Base-by-base conservation (phyloP, 106 monocot genomes). In the Dendrobium huoshanense region DNA sequence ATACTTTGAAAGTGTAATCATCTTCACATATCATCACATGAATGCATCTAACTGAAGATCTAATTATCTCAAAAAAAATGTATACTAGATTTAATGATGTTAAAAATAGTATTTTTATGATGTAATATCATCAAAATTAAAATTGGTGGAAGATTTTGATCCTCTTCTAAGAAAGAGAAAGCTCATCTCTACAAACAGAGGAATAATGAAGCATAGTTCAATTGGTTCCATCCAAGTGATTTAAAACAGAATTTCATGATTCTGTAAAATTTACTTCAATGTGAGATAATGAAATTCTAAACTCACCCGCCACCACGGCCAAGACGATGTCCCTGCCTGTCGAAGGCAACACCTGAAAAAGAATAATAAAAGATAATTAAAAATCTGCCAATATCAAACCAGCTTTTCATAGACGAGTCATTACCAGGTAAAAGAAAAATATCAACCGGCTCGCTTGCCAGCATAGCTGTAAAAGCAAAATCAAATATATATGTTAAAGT, bases 261-360 rank as follows among this genome's bases (percentile, higher is more conserved):
- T 70, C 37, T 7, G 13, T 13, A 16, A 37, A 70, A 70, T 33
- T 70, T 61, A 61, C 22, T 68, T 70, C 3, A 37, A 2, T 15
- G 33, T 16, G 17, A 74, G 18, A 27, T 33, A 74, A 74, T 42
- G 41, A 41, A 41, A 74, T 7, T 70, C 13, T 9, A 70, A 43
- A 72, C 90, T 20, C 87, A 92, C 95, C 95, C 95, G 73, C 95
- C 95, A 81, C 95, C 95, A 77, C 95, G 95, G 27, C 95, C 95
- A n/a, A 95, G 78, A 20, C 95, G 84, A 11, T 79, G 80, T 27
- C 95, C 95, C 72, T 86, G 79, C 80, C 82, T 88, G 72, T 95
- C 95, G 86, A 95, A 95, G 65, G 90, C 92, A 84, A 92, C 54
- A 81, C 95, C 95, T 95, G 83, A 55, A 75, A 75, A 15, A 27